These are phyloP conservation scores for Neurospora sp. DNA, from an alignment of 495 filamentous ascomycete genomes.

Conservation along the genomic window DNA sequence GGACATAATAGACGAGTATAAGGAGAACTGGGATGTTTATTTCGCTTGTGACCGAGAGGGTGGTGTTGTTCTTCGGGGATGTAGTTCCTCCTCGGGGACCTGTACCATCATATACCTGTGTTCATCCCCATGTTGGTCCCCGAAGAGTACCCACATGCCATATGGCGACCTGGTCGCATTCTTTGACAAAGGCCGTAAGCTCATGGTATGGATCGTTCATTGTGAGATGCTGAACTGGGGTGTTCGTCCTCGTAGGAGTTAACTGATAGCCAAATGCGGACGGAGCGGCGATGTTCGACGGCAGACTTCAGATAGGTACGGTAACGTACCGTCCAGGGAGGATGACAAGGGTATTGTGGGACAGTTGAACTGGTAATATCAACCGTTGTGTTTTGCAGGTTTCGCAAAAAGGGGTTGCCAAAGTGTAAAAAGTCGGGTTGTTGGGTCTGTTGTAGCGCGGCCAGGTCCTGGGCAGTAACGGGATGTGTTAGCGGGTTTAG, in stretches of 20 bases:
- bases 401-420: background rate
- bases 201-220: background rate
- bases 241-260: background rate
- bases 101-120: background rate
- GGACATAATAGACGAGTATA: conserved; percentile 9
- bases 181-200: background rate
- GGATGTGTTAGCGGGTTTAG: background rate
- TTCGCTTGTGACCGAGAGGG: background rate
- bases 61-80: background rate
- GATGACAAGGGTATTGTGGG: background rate
- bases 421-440: background rate
- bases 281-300: background rate
- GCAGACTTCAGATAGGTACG: background rate
- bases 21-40: background rate
- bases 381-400: background rate
- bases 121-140: background rate
- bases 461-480: background rate
- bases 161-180: background rate
- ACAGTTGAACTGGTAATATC: background rate
- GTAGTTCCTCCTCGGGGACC: background rate
- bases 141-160: background rate
- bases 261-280: background rate
- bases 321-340: background rate
- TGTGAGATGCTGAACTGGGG: background rate
- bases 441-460: background rate